Evolutionary conservation across 768 basidiomycete genomes (phyloP).

Genomic region (Leccinellum albellum): DNA sequence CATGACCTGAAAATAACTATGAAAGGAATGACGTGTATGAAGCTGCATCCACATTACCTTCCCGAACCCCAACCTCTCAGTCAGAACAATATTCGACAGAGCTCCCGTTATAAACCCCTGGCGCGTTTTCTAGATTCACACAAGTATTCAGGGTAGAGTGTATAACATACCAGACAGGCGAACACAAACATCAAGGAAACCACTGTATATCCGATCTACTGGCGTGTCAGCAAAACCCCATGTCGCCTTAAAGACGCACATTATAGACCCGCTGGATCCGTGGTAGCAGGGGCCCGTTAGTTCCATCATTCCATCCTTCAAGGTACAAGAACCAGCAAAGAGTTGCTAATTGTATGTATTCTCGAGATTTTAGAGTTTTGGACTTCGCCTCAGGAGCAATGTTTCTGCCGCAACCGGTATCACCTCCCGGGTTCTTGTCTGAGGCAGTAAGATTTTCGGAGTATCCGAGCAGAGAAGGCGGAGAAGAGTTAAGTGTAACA

Average conservation of each 20-base stretch:
- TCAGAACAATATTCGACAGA: slow-evolving; percentile 42
- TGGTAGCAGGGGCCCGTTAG: slow-evolving; percentile 71
- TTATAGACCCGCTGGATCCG: slow-evolving; percentile 59
- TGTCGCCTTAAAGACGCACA: slow-evolving; percentile 24
- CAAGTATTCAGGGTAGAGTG: background rate
- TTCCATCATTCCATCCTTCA: slow-evolving; percentile 77
- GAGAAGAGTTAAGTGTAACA: slow-evolving; percentile 1
- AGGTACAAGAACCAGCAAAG: slow-evolving; percentile 58
- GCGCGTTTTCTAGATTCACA: slow-evolving; percentile 15
- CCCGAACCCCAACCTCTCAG: slow-evolving; percentile 41
- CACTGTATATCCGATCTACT: slow-evolving; percentile 45
- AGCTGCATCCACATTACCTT: slow-evolving; percentile 25
- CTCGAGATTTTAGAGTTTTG: slow-evolving; percentile 8
- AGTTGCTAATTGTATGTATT: slow-evolving; percentile 47
- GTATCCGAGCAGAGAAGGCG: slow-evolving; percentile 2
- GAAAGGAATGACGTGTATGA: background rate
- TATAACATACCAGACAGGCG: slow-evolving; percentile 37
- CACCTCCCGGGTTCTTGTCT: background rate
- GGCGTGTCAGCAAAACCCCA: background rate
- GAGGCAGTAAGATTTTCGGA: background rate
- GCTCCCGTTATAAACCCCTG: slow-evolving; percentile 46
- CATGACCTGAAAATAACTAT: slow-evolving; percentile 33
- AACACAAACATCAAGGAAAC: slow-evolving; percentile 58
- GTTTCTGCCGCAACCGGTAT: background rate
- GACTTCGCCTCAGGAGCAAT: slow-evolving; percentile 1